These are phyloP conservation scores for Hyparrhenia diplandra DNA, from an alignment of 176 grass and related monocot genomes.

Conservation along the genomic window DNA sequence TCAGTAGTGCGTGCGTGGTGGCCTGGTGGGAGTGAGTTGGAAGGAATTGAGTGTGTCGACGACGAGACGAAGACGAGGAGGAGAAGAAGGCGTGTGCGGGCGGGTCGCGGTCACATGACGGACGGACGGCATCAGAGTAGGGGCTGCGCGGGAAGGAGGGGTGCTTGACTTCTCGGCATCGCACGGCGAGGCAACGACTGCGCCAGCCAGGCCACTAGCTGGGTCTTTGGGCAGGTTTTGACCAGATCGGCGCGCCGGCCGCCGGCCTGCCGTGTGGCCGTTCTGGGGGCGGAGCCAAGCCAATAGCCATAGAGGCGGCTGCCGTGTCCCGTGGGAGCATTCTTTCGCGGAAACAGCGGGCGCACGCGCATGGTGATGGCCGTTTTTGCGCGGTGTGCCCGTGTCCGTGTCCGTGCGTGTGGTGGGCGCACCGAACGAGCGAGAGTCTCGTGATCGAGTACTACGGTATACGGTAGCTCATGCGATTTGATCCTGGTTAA, in stretches of 20 bases:
- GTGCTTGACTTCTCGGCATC: background rate
- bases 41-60: background rate
- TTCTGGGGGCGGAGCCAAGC: too few species aligned
- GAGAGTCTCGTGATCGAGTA: too few species aligned
- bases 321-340: background rate
- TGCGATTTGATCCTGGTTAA: background rate
- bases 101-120: background rate
- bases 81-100: background rate
- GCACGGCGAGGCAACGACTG: too few species aligned
- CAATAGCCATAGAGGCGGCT: too few species aligned
- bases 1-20: background rate
- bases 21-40: background rate
- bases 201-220: too few species aligned
- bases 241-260: too few species aligned
- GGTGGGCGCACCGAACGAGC: background rate
- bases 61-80: background rate
- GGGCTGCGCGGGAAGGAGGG: background rate
- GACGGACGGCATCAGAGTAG: background rate
- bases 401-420: background rate
- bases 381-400: background rate
- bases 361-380: background rate
- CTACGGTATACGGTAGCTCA: background rate
- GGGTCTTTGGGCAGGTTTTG: too few species aligned
- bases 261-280: too few species aligned
- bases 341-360: background rate